Conservation (phyloP, 768 basidiomycete species). For the Hortiboletus campestris region DNA sequence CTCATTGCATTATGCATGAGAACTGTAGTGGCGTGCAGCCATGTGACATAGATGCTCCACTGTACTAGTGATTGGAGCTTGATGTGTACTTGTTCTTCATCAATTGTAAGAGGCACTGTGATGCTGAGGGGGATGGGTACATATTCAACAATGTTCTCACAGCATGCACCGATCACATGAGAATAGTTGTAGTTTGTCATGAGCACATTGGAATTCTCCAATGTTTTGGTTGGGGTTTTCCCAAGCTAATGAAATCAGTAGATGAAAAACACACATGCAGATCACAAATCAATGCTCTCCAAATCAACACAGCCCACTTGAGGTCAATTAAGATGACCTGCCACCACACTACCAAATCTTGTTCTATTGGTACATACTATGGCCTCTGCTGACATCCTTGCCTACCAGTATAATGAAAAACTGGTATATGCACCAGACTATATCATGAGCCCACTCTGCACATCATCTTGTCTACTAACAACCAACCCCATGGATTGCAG, state of each 20-base stretch:
- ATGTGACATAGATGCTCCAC: conserved; percentile 97
- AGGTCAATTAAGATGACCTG: too few relatives aligned
- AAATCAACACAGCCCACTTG: conserved; percentile 82
- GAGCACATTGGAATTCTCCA: conserved; percentile 83
- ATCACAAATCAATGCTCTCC: conserved; percentile 86
- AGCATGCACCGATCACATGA: conserved; percentile 92
- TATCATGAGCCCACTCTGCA: too few relatives aligned
- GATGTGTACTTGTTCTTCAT: conserved; percentile 82
- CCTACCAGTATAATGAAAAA: too few relatives aligned
- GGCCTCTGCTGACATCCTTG: too few relatives aligned
- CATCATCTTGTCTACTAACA: too few relatives aligned
- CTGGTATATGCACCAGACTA: too few relatives aligned
- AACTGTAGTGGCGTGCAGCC: conserved; percentile 98
- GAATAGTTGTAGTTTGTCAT: conserved; percentile 88
- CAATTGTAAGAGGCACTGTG: conserved; percentile 91
- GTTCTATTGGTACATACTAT: too few relatives aligned
- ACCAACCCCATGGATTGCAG: too few relatives aligned
- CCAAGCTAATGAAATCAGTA: conserved; percentile 54
- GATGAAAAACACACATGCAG: not conserved
- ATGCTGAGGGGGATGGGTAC: conserved; percentile 95
- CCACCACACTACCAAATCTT: too few relatives aligned
- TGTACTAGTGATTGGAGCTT: conserved; percentile 98
- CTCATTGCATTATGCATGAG: conserved; percentile 94
- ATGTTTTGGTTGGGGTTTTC: conserved; percentile 77
- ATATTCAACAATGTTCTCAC: conserved; percentile 98